Evolutionary conservation across 345 rosid species (phyloP).

Genomic region (Populus nigra): DNA sequence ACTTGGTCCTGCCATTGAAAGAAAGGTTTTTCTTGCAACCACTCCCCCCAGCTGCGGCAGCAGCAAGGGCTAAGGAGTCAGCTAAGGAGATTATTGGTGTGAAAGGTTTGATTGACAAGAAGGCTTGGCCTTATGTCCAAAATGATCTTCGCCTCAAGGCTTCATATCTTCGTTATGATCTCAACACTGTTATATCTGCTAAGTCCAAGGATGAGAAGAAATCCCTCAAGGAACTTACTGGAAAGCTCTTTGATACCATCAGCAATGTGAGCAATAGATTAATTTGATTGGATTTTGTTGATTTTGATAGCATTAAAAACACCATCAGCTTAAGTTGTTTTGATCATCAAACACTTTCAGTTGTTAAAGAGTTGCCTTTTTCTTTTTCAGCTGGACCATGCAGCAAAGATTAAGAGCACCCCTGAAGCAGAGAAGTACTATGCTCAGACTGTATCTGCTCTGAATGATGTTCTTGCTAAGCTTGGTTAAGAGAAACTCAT

Average conservation of each 20-base stretch:
- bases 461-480: slow-evolving; percentile 82
- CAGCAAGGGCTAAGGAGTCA: slow-evolving; percentile 74
- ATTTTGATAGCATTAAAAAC: too few species aligned
- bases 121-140: slow-evolving; percentile 87
- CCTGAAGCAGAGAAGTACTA: slow-evolving; percentile 85
- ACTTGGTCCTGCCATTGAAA: slow-evolving; percentile 48
- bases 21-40: slow-evolving; percentile 74
- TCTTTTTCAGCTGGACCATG: slow-evolving; percentile 66
- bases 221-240: slow-evolving; percentile 60
- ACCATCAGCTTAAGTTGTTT: background rate
- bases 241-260: slow-evolving; percentile 70
- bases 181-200: slow-evolving; percentile 73
- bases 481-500: slow-evolving; percentile 52
- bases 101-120: slow-evolving; percentile 73
- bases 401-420: slow-evolving; percentile 83
- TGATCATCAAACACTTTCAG: background rate
- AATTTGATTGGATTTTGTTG: background rate
- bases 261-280: slow-evolving; percentile 35
- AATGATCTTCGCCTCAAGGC: slow-evolving; percentile 81
- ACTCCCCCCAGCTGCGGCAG: slow-evolving; percentile 61
- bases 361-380: background rate
- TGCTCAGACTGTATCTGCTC: slow-evolving; percentile 61
- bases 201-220: slow-evolving; percentile 76
- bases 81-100: slow-evolving; percentile 77
- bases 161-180: slow-evolving; percentile 75